Evolutionary conservation across 2,329 filamentous ascomycete species (phyloP).

Genomic region (Botrytis byssoidea): DNA sequence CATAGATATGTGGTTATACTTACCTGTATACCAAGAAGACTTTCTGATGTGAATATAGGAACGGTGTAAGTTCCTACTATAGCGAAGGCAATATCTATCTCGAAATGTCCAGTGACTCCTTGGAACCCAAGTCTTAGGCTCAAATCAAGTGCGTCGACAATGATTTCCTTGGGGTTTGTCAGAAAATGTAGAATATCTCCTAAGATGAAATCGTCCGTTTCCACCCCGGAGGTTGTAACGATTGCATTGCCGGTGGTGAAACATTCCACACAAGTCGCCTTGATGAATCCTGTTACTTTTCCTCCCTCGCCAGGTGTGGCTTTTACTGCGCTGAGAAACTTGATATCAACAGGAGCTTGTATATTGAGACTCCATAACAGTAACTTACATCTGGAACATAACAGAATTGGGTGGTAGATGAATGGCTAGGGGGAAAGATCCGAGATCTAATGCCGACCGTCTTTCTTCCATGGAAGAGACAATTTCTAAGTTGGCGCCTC

Average conservation of each 20-base stretch:
- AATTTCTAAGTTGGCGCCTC: background rate
- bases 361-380: background rate
- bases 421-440: background rate
- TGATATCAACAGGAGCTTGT: background rate
- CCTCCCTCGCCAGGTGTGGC: background rate
- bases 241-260: conserved; percentile 16
- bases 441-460: background rate
- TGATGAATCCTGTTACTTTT: background rate
- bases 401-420: background rate
- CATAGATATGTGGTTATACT: background rate
- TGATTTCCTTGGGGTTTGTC: conserved; percentile 1
- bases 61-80: conserved; percentile 21
- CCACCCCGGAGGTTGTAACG: conserved; percentile 1
- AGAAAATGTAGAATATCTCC: background rate
- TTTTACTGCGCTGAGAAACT: background rate
- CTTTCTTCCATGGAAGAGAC: background rate
- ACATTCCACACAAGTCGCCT: conserved; percentile 13
- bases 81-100: conserved; percentile 24
- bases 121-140: conserved; percentile 20
- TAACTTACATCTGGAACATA: background rate
- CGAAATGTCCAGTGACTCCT: conserved; percentile 25
- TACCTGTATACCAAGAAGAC: conserved; percentile 14
- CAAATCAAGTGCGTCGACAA: conserved; percentile 22
- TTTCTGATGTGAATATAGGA: conserved; percentile 20
- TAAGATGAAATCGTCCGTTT: background rate